A percentile compares a stretch with the other conserved stretches of the same genome.
Conservation (phyloP, 1,139 yeast species). For the Pichia sp. region DNA sequence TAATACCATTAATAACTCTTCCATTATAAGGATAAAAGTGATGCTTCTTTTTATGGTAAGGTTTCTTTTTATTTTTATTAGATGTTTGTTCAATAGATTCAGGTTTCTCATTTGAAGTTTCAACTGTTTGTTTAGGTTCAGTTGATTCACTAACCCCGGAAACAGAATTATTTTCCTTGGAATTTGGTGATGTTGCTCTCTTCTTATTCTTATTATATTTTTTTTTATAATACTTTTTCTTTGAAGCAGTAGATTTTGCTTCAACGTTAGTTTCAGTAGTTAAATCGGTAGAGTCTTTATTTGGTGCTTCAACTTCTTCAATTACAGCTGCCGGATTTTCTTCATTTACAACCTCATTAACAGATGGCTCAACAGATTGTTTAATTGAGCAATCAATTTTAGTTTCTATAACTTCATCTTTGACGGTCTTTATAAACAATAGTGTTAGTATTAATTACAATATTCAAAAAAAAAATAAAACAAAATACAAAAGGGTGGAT, state of each 20-base stretch:
- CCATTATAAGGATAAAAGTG: neutral
- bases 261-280: neutral
- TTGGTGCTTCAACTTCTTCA: too few relatives aligned
- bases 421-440: neutral
- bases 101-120: too few relatives aligned
- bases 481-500: neutral
- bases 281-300: too few relatives aligned
- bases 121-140: neutral
- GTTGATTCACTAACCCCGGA: neutral
- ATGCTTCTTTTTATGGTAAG: neutral
- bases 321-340: too few relatives aligned
- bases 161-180: neutral
- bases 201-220: neutral
- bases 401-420: neutral
- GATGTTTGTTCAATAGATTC: neutral
- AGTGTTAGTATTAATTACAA: neutral
- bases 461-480: neutral
- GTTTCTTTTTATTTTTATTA: neutral
- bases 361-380: too few relatives aligned
- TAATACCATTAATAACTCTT: conserved; percentile 1
- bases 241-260: neutral
- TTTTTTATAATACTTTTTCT: conserved; percentile 2
- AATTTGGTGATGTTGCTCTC: neutral
- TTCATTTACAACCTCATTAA: too few relatives aligned
- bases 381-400: neutral